Conservation (phyloP, 148 eudicot species). For the Mesembryanthemum crystallinum region DNA sequence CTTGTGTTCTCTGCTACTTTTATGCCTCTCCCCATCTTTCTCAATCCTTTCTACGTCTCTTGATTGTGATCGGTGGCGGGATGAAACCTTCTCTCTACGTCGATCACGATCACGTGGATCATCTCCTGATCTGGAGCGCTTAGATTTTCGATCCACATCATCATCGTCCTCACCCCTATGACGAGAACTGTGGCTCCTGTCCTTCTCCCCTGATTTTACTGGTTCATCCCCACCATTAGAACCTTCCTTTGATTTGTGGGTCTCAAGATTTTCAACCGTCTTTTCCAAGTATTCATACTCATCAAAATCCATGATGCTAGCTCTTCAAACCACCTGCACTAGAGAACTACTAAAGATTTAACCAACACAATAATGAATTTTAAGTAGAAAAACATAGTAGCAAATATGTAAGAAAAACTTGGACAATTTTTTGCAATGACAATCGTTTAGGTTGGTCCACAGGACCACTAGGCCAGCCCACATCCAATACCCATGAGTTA, state of each 20-base stretch:
- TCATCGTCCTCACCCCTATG: slow-evolving; percentile 41
- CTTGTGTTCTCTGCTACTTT: slow-evolving; percentile 47
- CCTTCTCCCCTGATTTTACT: slow-evolving; percentile 43
- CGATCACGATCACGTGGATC: slow-evolving; percentile 44
- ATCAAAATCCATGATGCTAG: slow-evolving; percentile 59
- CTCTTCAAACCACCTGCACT: slow-evolving; percentile 13
- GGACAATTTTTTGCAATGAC: neutral
- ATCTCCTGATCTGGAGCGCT: slow-evolving; percentile 52
- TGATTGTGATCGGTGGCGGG: slow-evolving; percentile 45
- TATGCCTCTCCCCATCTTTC: slow-evolving; percentile 40
- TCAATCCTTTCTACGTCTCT: slow-evolving; percentile 55
- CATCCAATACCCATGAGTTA: too few relatives aligned
- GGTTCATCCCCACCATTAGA: slow-evolving; percentile 47
- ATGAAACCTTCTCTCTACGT: slow-evolving; percentile 49
- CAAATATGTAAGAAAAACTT: neutral
- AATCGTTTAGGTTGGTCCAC: too few relatives aligned
- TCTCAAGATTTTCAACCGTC: slow-evolving; percentile 51
- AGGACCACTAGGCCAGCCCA: too few relatives aligned
- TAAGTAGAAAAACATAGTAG: neutral
- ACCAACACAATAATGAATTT: neutral
- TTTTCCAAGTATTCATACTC: slow-evolving; percentile 86
- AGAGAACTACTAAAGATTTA: neutral
- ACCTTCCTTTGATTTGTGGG: slow-evolving; percentile 37
- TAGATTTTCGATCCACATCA: slow-evolving; percentile 43
- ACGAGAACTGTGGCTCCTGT: slow-evolving; percentile 47